A percentile compares a stretch with the other conserved stretches of the same genome.
Conservation (phyloP, 768 basidiomycete species). For the Kwoniella dejecticola region DNA sequence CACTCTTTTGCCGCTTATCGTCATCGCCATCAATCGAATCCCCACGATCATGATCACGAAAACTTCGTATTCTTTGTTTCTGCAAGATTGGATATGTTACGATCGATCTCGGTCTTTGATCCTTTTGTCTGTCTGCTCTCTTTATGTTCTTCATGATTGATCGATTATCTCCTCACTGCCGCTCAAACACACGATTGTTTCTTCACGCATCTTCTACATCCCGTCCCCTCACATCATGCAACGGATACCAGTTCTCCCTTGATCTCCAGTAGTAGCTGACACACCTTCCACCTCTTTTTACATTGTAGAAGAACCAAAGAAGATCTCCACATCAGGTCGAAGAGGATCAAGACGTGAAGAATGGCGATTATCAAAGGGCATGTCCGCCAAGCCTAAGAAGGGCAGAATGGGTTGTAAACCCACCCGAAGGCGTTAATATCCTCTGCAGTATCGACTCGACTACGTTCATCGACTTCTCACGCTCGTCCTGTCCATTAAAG, state of each 20-base stretch:
- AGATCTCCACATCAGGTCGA: constrained; percentile 79
- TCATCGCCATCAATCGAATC: constrained; percentile 2
- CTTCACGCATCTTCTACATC: too few relatives aligned
- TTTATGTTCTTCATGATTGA: too few relatives aligned
- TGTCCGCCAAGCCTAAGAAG: constrained; percentile 40
- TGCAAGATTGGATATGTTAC: too few relatives aligned
- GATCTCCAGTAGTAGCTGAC: not conserved
- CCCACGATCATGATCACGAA: not conserved
- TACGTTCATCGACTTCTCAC: too few relatives aligned
- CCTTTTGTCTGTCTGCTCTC: too few relatives aligned
- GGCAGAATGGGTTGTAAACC: constrained; percentile 36
- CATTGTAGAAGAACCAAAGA: constrained; percentile 50
- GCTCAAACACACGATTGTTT: too few relatives aligned
- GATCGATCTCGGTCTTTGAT: too few relatives aligned
- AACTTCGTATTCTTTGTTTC: not conserved
- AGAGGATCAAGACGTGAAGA: constrained; percentile 74
- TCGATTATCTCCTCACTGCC: too few relatives aligned
- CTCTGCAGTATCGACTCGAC: too few relatives aligned
- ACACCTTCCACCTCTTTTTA: not conserved
- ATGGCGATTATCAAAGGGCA: constrained; percentile 80
- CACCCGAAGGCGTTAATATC: constrained; percentile 20
- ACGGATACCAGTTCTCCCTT: too few relatives aligned
- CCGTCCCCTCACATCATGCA: too few relatives aligned
- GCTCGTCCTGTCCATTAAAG: too few relatives aligned
- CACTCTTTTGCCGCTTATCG: not conserved